These are phyloP conservation scores for Aspergillus sp. DNA, from an alignment of 2,329 filamentous ascomycete genomes.

Conservation along the genomic window DNA sequence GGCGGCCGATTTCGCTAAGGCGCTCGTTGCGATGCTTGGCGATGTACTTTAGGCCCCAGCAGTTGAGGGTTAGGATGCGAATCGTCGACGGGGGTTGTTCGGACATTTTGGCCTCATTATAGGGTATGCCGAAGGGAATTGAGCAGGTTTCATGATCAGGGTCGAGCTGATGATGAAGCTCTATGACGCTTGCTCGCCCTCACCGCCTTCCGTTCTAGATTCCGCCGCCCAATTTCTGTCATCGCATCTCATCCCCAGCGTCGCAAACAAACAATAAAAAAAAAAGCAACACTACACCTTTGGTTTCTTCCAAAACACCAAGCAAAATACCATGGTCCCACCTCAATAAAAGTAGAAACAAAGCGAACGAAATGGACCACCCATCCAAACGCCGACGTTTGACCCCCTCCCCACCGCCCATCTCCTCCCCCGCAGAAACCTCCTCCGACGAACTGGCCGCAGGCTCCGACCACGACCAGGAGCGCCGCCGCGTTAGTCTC, in stretches of 20 bases:
- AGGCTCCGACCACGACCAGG: constrained; percentile 41
- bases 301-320: not conserved
- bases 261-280: not conserved
- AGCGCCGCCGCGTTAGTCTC: constrained; percentile 44
- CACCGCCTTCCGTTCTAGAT: constrained; percentile 15
- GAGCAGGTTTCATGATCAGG: not conserved
- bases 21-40: constrained; percentile 77
- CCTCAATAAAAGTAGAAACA: not conserved
- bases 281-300: not conserved
- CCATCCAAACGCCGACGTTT: constrained; percentile 39
- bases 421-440: constrained; percentile 37
- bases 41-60: constrained; percentile 93
- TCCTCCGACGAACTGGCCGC: constrained; percentile 47
- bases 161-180: not conserved
- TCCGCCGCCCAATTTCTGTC: constrained; percentile 5
- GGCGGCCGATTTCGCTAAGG: constrained; percentile 80
- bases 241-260: not conserved
- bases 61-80: constrained; percentile 87
- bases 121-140: not conserved
- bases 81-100: constrained; percentile 60
- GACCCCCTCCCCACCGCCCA: constrained; percentile 25
- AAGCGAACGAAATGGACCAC: constrained; percentile 18
- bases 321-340: not conserved
- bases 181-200: not conserved
- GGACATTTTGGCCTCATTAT: constrained; percentile 14